phyloP scores from a whole-genome alignment of 371 early-diverging fungal species.

The Mucor ambiguus region DNA sequence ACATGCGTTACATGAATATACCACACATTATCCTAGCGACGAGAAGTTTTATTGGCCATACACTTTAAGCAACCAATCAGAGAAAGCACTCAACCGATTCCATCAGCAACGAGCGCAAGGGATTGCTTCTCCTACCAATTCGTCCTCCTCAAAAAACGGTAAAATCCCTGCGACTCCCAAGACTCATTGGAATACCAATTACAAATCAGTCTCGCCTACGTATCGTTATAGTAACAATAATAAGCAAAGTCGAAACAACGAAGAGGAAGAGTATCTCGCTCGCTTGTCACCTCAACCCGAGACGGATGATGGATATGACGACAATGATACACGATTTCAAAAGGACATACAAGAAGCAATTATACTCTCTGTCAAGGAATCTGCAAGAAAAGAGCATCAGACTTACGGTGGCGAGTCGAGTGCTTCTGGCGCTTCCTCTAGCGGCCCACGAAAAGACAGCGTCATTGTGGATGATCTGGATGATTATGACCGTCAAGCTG shows the following conservation, averaged over 20 bases:
- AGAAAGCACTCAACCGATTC: constrained; percentile 29
- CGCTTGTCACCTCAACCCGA: constrained; percentile 4
- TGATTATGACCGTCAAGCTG: background rate
- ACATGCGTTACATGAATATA: constrained; percentile 29
- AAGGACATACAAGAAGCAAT: constrained; percentile 32
- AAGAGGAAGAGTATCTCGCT: background rate
- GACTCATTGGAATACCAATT: background rate
- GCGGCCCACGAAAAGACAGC: background rate
- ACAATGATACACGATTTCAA: constrained; percentile 22
- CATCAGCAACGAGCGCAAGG: constrained; percentile 18
- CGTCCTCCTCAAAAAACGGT: background rate
- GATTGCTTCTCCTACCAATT: background rate
- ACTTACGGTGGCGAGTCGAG: background rate
- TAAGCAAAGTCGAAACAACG: background rate
- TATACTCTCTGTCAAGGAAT: constrained; percentile 17
- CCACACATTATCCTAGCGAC: background rate
- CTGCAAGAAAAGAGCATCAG: background rate
- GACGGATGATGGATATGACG: constrained; percentile 26
- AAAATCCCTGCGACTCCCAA: background rate
- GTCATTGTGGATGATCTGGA: background rate
- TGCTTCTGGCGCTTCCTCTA: background rate
- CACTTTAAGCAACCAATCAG: constrained; percentile 1
- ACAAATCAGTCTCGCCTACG: background rate
- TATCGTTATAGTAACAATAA: background rate
- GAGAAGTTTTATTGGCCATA: constrained; percentile 35